Conservation (phyloP, 2,329 filamentous ascomycete genomes). For the Epichloe sibirici region DNA sequence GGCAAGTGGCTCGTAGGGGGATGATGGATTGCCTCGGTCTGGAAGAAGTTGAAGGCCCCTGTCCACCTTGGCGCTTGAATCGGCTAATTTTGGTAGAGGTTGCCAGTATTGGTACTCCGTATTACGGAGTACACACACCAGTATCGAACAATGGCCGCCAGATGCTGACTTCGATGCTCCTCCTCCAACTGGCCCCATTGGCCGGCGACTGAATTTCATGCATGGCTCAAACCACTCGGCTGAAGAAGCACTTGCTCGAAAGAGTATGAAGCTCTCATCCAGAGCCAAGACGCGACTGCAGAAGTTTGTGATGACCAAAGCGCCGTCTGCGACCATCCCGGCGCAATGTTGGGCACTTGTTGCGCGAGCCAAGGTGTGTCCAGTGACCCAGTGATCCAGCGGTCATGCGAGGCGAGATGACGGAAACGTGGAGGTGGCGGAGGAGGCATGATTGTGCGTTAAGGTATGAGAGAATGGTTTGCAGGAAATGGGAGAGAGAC, state of each 20-base stretch:
- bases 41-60: conserved; percentile 22
- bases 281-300: background rate
- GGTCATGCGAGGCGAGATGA: conserved; percentile 27
- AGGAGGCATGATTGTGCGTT: background rate
- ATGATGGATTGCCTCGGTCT: conserved; percentile 7
- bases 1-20: conserved; percentile 1
- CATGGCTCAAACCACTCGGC: background rate
- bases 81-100: conserved; percentile 32
- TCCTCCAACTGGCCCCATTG: conserved; percentile 23
- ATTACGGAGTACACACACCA: background rate
- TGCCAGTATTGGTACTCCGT: background rate
- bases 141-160: conserved; percentile 28
- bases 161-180: conserved; percentile 18
- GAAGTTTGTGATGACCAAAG: background rate
- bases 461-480: conserved; percentile 8
- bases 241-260: background rate
- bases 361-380: conserved; percentile 13
- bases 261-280: background rate
- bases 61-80: conserved; percentile 37
- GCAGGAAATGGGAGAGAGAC: conserved; percentile 7
- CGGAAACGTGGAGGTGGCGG: background rate
- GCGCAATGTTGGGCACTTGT: background rate
- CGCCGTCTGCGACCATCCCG: background rate
- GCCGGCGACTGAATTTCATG: conserved; percentile 9
- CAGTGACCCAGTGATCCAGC: conserved; percentile 36